Percentiles rank a stretch among this genome's conserved stretches.
Evolutionary conservation across 352 stramenopile genomes (phyloP).

Genomic region (Phytophthora pluvialis): DNA sequence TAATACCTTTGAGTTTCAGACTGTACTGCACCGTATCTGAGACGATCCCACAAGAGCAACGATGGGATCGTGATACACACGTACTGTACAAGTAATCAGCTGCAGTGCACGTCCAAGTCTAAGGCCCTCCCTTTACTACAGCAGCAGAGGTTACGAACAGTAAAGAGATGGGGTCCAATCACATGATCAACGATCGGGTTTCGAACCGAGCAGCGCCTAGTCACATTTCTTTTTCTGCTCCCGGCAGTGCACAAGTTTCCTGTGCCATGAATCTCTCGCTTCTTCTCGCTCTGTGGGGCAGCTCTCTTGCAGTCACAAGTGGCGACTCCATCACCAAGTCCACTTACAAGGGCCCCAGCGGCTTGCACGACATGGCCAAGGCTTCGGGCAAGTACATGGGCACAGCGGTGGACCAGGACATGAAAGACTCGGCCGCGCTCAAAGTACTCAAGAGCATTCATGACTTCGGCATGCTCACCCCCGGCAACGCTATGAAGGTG

Average conservation of each 20-base stretch:
- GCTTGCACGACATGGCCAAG: constrained; percentile 35
- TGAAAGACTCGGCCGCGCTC: constrained; percentile 27
- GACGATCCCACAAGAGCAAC: constrained; percentile 8
- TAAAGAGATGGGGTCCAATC: constrained; percentile 14
- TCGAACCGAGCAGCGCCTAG: neutral
- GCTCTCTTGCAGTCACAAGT: constrained; percentile 16
- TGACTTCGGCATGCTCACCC: constrained; percentile 43
- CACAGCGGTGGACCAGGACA: constrained; percentile 33
- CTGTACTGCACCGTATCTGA: neutral
- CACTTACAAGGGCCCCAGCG: constrained; percentile 33
- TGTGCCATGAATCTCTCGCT: constrained; percentile 24
- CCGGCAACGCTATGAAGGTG: constrained; percentile 44
- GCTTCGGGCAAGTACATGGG: constrained; percentile 40
- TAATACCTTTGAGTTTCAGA: too few relatives aligned
- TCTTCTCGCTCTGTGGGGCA: constrained; percentile 13
- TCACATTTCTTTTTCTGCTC: constrained; percentile 15
- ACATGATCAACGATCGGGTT: constrained; percentile 3
- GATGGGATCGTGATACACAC: constrained; percentile 12
- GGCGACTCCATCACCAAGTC: constrained; percentile 29
- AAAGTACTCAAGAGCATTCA: constrained; percentile 32
- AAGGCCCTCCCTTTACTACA: too few relatives aligned
- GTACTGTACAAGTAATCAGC: neutral
- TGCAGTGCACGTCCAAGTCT: too few relatives aligned
- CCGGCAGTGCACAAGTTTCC: neutral
- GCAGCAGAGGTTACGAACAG: constrained; percentile 5